Conservation (phyloP, 2,329 filamentous ascomycete genomes). For the Sporothrix euskadiensis region DNA sequence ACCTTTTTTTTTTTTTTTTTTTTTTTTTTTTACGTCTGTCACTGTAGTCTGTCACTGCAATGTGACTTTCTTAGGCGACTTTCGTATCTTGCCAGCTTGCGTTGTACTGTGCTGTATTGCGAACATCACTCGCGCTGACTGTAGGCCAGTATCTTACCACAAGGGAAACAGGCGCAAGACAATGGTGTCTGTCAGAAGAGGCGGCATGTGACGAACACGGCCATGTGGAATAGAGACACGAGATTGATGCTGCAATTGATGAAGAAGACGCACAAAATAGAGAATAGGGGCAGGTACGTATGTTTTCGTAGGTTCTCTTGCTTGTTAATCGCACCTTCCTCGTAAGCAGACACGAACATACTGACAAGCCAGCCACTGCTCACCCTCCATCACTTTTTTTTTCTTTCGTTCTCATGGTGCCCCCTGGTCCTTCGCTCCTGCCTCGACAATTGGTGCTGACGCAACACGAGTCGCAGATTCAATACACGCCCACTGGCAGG, state of each 20-base stretch:
- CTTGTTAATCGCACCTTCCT: conserved; percentile 8
- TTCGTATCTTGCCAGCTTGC: too few relatives aligned
- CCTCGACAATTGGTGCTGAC: conserved; percentile 18
- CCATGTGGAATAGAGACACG: not conserved
- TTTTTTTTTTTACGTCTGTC: not conserved
- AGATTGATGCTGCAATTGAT: not conserved
- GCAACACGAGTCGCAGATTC: conserved; percentile 22
- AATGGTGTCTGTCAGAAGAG: conserved; percentile 7
- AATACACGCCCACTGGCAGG: not conserved
- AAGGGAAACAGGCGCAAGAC: conserved; percentile 17
- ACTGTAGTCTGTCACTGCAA: not conserved
- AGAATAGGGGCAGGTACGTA: not conserved
- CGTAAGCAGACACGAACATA: not conserved
- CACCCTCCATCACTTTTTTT: not conserved
- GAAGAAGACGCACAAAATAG: not conserved
- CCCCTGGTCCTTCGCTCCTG: conserved; percentile 5
- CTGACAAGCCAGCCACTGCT: not conserved
- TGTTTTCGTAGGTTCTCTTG: not conserved
- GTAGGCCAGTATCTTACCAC: not conserved
- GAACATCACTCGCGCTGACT: not conserved
- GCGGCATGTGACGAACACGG: not conserved
- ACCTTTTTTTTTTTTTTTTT: not conserved
- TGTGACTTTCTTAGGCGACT: not conserved
- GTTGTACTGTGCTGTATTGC: not conserved
- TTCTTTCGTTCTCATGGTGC: not conserved